A percentile compares a stretch with the other conserved stretches of the same genome.
Conservation (phyloP, 1,139 yeast genomes). For the Blastobotrys aristatus region DNA sequence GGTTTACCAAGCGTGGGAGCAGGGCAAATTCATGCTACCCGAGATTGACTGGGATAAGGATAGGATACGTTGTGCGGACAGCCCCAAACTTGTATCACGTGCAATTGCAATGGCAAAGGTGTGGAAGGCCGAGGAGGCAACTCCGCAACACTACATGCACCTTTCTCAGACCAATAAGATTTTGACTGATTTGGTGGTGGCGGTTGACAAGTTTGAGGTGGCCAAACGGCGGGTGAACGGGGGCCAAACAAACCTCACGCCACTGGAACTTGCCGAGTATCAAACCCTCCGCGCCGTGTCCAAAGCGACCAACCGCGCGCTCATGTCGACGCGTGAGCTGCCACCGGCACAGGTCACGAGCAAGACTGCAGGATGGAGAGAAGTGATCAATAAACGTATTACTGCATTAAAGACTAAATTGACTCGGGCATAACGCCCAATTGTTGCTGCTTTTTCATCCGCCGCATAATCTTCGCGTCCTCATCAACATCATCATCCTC, state of each 20-base stretch:
- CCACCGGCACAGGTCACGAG: not conserved
- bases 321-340: not conserved
- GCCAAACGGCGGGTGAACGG: conserved; percentile 4
- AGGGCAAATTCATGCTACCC: not conserved
- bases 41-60: conserved; percentile 9
- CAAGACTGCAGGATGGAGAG: not conserved
- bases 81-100: conserved; percentile 1
- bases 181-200: conserved; percentile 6
- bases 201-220: conserved; percentile 3
- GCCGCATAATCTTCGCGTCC: not conserved
- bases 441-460: not conserved
- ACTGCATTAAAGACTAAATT: not conserved
- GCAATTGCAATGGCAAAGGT: conserved; percentile 7
- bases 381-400: not conserved
- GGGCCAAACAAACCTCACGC: conserved; percentile 3
- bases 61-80: not conserved
- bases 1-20: not conserved
- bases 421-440: not conserved
- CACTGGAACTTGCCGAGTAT: conserved; percentile 6
- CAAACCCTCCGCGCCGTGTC: conserved; percentile 4
- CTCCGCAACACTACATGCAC: conserved; percentile 5
- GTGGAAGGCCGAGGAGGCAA: not conserved
- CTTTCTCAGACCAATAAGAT: not conserved
- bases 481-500: conserved; percentile 4
- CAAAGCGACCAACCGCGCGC: conserved; percentile 1